A percentile compares a stretch with the other conserved stretches of the same genome.
Conservation (phyloP, 2,329 filamentous ascomycete genomes). For the Aspergillus spinulosporus region DNA sequence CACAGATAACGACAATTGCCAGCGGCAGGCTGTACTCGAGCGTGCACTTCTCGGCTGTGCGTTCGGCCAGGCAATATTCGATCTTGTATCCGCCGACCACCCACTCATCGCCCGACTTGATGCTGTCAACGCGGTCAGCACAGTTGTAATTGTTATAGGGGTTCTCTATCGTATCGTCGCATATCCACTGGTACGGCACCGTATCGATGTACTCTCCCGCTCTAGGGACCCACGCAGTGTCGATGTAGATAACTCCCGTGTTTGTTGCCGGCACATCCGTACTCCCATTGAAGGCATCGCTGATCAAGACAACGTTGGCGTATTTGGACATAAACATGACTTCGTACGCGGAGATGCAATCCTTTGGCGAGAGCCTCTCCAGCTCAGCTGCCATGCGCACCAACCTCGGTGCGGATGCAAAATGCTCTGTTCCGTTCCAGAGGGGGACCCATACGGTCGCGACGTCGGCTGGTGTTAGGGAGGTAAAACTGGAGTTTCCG, state of each 20-base stretch:
- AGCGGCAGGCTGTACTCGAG: constrained; percentile 22
- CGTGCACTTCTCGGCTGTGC: constrained; percentile 21
- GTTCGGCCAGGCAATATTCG: constrained; percentile 17
- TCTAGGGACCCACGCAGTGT: not conserved
- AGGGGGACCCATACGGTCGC: not conserved
- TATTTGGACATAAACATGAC: constrained; percentile 17
- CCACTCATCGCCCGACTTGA: not conserved
- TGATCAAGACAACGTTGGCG: constrained; percentile 17
- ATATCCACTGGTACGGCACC: constrained; percentile 10
- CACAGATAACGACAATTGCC: constrained; percentile 21
- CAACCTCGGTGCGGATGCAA: not conserved
- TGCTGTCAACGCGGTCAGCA: not conserved
- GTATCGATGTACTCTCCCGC: not conserved
- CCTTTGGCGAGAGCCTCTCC: not conserved
- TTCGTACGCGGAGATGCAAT: constrained; percentile 22
- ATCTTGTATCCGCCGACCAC: constrained; percentile 4
- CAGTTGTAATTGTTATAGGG: not conserved
- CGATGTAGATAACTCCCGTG: not conserved
- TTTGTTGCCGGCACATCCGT: not conserved
- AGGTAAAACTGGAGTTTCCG: not conserved
- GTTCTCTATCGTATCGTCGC: not conserved
- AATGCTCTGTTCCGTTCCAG: too few relatives aligned
- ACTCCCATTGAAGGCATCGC: not conserved
- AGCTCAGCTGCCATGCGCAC: not conserved
- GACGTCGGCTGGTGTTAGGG: not conserved